Evolutionary conservation across 148 eudicot species (phyloP), one percentile per base, ranked within the genome.

Genomic region (Persicaria maculosa): DNA sequence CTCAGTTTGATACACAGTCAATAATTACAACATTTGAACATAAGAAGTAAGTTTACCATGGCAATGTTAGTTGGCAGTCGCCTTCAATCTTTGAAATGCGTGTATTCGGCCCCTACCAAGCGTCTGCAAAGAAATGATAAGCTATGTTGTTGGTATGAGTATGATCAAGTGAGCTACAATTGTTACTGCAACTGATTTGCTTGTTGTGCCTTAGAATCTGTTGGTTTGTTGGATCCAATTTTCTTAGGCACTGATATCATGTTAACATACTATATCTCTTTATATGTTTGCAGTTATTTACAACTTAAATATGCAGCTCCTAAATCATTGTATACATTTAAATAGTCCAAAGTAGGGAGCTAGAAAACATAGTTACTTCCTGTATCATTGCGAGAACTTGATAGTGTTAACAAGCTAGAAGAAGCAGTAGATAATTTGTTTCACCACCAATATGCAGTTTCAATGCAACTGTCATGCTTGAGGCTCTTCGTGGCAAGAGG

Each of bases 381-480:
- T 53, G 36, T 4, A 58, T 25, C 2, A 31, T 31, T 31, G 40
- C 2, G 40, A 31, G 40, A 31, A 31, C 8, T 58, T 58, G 20
- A 58, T 58, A 58, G 11, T 17, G 36, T 19, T 20, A 5, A 58
- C 36, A 58, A 19, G 9, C 20, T 58, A 19, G 64, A 6, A 7
- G 64, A 58, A 48, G 9, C 20, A 58, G 36, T 1, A 31, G 40
- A 2, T 58, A 0, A 14, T 40, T 43, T 31, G 44, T 62, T 9
- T 43, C 19, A 2, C 61, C 47, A 54, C 20, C 43, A 12, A 50
- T 15, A 22, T 55, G 74, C 88, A 95, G 97, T 68, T 95, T 95
- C 83, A 92, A 95, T 77, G 98, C 97, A 8, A 88, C 88, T 43
- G 48, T 90, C 55, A 92, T 95, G 98, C 82, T 95, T 79, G 97